phyloP scores from a whole-genome alignment of 257 asterid genomes.

The Asclepias syriaca region DNA sequence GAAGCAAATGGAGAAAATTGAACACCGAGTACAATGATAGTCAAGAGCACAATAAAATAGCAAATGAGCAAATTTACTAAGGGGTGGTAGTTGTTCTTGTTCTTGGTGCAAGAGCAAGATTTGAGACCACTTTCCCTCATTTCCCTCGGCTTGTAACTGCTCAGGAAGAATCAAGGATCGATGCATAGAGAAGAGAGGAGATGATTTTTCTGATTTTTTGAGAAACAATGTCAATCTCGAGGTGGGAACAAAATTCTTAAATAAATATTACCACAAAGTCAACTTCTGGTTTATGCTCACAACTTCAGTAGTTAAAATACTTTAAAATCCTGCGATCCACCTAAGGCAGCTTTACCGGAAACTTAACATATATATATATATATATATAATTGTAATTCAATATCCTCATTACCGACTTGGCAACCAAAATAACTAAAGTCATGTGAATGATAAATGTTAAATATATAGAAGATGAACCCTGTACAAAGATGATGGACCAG shows the following conservation, averaged over 20 bases:
- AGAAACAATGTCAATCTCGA: constrained; percentile 11
- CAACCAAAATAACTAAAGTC: too few relatives aligned
- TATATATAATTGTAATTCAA: too few relatives aligned
- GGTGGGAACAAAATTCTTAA: background rate
- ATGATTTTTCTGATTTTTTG: background rate
- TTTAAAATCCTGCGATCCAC: constrained; percentile 8
- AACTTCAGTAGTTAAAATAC: background rate
- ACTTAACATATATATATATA: background rate
- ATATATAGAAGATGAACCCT: background rate
- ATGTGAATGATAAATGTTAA: background rate
- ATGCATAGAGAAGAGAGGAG: background rate
- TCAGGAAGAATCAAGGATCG: background rate
- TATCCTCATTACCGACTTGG: too few relatives aligned
- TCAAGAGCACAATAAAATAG: constrained; percentile 7
- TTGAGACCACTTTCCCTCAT: constrained; percentile 11
- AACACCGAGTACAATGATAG: constrained; percentile 14
- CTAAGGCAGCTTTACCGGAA: background rate
- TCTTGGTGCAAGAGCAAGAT: constrained; percentile 6
- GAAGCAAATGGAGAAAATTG: constrained; percentile 12
- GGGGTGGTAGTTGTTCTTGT: constrained; percentile 7
- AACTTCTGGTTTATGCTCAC: background rate
- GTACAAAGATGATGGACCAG: background rate
- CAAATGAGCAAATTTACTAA: constrained; percentile 10
- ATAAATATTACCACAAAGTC: background rate
- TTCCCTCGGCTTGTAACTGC: constrained; percentile 2